Evolutionary conservation across 495 filamentous ascomycete genomes (phyloP).

Genomic region (Tuber melanosporum): DNA sequence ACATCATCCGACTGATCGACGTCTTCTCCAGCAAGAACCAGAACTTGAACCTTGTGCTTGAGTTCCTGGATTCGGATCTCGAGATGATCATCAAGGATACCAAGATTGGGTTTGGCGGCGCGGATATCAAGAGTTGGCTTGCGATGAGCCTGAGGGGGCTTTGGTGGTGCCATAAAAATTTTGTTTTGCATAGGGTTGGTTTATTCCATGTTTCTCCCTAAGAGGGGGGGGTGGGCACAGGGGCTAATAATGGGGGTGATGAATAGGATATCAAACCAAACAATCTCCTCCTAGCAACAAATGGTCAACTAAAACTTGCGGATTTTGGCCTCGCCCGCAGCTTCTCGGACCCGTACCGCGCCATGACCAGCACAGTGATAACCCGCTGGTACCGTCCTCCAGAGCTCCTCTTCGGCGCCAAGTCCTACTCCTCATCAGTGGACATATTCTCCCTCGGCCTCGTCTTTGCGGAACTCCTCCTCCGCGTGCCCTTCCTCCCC

Average conservation of each 20-base stretch:
- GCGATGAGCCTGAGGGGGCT: conserved; percentile 88
- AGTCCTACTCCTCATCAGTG: conserved; percentile 81
- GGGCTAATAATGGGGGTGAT: neutral
- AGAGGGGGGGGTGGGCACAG: neutral
- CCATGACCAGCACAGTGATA: conserved; percentile 92
- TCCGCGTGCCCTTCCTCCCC: conserved; percentile 71
- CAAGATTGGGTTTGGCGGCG: conserved; percentile 65
- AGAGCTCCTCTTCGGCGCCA: conserved; percentile 83
- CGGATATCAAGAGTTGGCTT: conserved; percentile 98
- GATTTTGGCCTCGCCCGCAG: conserved; percentile 92
- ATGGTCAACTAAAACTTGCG: conserved; percentile 88
- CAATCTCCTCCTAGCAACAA: conserved; percentile 87
- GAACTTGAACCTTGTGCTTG: conserved; percentile 89
- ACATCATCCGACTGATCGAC: conserved; percentile 83
- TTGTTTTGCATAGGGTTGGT: conserved; percentile 70
- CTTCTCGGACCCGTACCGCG: conserved; percentile 78
- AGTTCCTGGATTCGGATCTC: conserved; percentile 89
- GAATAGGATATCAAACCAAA: conserved; percentile 88
- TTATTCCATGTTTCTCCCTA: neutral
- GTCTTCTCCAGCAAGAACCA: conserved; percentile 91
- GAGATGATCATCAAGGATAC: conserved; percentile 86
- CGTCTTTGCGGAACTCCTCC: conserved; percentile 85
- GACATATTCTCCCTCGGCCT: conserved; percentile 93
- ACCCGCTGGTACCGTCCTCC: conserved; percentile 95
- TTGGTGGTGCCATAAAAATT: conserved; percentile 95